Evolutionary conservation across 2,329 filamentous ascomycete genomes (phyloP), one percentile per base, ranked within the genome.

Genomic region (Botrytis elliptica): DNA sequence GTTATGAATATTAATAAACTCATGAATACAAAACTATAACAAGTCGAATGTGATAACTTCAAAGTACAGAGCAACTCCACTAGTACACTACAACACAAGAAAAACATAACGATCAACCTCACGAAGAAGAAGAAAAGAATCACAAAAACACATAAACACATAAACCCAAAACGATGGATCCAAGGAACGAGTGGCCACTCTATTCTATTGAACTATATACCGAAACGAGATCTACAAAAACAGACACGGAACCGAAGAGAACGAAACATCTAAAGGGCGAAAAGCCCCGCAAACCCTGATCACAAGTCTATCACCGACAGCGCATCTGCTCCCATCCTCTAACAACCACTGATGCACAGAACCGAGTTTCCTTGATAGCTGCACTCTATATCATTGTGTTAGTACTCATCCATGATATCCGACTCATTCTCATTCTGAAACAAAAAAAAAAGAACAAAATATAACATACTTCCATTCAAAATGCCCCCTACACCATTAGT

Each of bases 71-170:
- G 1, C n/a, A 55, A 16, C 25, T 16, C 4, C 49, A n/a, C 25
- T 1, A 16, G 2, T 14, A 55, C 5, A 55, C 12, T 29, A 55
- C 52, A 29, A 55, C 0, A 5, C 14, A 29, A 57, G 3, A 18
- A 8, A 29, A 16, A 0, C n/a, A 57, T 1, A 1, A 18, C 6
- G 0, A 57, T 57, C n/a, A 29, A 29, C 3, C 14, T 0, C 3
- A 9, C 3, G 5, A 55, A 9, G 52, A 55, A 9, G 52, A 9
- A 29, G n/a, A 29, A 29, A 55, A 8, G 7, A 0, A 18, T 29
- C 52, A 29, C n/a, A 29, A 55, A 55, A 29, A 29, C 6, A 29
- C 16, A 29, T 4, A 55, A 29, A 29, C 6, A 29, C 16, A 29
- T 4, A 29, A 18, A 29, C 0, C 14, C 52, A 14, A 29, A 29